Conservation (phyloP, 495 filamentous ascomycete species). For the Talaromyces ruber region DNA sequence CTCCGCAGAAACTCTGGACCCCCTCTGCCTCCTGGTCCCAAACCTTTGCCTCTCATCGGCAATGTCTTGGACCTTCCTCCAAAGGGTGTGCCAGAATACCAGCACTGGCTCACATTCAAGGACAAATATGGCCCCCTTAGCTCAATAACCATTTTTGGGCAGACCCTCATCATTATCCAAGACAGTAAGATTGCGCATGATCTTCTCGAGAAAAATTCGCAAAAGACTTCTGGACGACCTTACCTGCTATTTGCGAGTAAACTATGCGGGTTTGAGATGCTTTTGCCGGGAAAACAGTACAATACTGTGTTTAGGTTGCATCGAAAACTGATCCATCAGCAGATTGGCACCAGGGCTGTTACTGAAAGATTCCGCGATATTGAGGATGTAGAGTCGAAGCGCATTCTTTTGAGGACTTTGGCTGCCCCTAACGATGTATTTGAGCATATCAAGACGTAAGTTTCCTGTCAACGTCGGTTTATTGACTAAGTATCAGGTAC, state of each 20-base stretch:
- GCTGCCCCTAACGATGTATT: conserved; percentile 22
- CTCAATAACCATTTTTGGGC: conserved; percentile 40
- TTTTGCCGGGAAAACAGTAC: conserved; percentile 16
- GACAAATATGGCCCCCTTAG: conserved; percentile 44
- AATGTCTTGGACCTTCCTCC: conserved; percentile 37
- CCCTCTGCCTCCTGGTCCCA: conserved; percentile 39
- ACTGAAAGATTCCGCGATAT: conserved; percentile 22
- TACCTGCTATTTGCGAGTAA: conserved; percentile 23
- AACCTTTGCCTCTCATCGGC: conserved; percentile 32
- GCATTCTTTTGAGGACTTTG: conserved; percentile 31
- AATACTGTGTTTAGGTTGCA: conserved; percentile 29
- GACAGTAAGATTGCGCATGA: conserved; percentile 31
- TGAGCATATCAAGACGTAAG: conserved; percentile 32
- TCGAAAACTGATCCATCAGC: conserved; percentile 27
- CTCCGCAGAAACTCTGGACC: neutral
- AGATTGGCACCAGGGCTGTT: conserved; percentile 22
- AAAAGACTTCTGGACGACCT: conserved; percentile 34
- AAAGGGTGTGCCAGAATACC: conserved; percentile 24
- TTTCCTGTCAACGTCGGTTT: neutral
- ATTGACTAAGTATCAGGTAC: neutral
- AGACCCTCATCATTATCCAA: conserved; percentile 40
- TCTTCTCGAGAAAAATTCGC: conserved; percentile 37
- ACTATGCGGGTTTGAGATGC: conserved; percentile 17
- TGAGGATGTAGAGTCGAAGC: conserved; percentile 29
- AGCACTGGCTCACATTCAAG: conserved; percentile 44